Evolutionary conservation across 148 eudicot species (phyloP), one percentile per base, ranked within the genome.

Genomic region (Salicornia ramosissima): DNA sequence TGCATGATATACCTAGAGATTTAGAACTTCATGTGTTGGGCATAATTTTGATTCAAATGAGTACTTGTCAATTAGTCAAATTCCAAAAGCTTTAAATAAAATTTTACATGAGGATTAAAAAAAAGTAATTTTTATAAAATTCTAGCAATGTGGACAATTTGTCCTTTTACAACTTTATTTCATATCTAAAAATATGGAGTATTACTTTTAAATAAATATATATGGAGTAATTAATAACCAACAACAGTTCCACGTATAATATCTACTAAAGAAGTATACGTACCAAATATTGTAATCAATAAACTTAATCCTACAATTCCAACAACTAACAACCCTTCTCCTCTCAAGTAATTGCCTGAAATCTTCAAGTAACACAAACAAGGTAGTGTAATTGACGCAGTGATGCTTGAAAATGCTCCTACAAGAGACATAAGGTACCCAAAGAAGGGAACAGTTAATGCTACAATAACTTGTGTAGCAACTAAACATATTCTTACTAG

Each of bases 311-410:
- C 24, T 71, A 82, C 33, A 53, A 77, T 76, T 19, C 64, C 70
- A 22, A 73, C 39, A 34, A 82, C 81, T 6, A 75, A 36, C 26
- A 75, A 34, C 34, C 31, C n/a, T 57, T 82, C 86, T 6, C 60
- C 39, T 47, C 71, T 62, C 0, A 70, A 30, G 28, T 26, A 30
- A 0, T 43, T 34, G 9, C 83, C 84, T 2, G 82, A 76, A 19
- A 86, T 84, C 83, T 84, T 86, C 80, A 84, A 66, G 72, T 86
- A 86, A 31, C 84, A 86, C 62, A 84, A 72, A 72, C 90, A 82
- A 1, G 87, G 90, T 22, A 86, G 21, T 22, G 67, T 77, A 30
- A 82, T 59, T 4, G 86, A 84, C 2, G 83, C 81, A 4, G 80
- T 75, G 31, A 77, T 45, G 22, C 86, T 84, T 53, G 80, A 28